These are phyloP conservation scores for Fusarium cyanostomum DNA, from an alignment of 2,329 filamentous ascomycete species.

Conservation along the genomic window DNA sequence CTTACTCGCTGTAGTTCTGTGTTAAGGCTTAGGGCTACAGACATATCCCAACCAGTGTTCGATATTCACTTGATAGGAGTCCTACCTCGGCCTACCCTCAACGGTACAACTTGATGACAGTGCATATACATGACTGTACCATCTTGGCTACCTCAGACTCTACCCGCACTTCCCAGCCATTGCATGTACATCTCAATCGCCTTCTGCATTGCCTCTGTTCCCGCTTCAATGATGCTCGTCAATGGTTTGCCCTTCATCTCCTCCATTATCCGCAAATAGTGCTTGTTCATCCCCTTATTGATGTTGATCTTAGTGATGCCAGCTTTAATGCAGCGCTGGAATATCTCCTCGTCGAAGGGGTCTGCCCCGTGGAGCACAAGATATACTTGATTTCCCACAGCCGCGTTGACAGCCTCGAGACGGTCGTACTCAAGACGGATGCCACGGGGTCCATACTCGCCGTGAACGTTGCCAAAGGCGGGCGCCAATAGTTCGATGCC, in stretches of 20 bases:
- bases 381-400: slow-evolving; percentile 56
- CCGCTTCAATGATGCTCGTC: slow-evolving; percentile 58
- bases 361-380: slow-evolving; percentile 60
- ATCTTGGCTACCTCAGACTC: slow-evolving; percentile 45
- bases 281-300: slow-evolving; percentile 62
- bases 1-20: too few species aligned
- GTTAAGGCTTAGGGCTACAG: too few species aligned
- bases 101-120: neutral
- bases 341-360: slow-evolving; percentile 57
- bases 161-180: slow-evolving; percentile 57
- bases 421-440: slow-evolving; percentile 40
- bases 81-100: too few species aligned
- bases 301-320: slow-evolving; percentile 62
- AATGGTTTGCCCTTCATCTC: slow-evolving; percentile 58
- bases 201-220: slow-evolving; percentile 57
- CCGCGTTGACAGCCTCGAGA: slow-evolving; percentile 48
- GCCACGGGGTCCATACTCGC: slow-evolving; percentile 74
- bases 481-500: slow-evolving; percentile 80
- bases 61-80: too few species aligned
- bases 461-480: slow-evolving; percentile 81
- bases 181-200: slow-evolving; percentile 59
- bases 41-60: too few species aligned
- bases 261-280: slow-evolving; percentile 55
- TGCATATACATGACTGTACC: neutral
- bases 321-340: slow-evolving; percentile 54